Percentiles rank a stretch among this genome's conserved stretches.
Conservation (phyloP, 805 yeast genomes). For the Saturnispora besseyi region DNA sequence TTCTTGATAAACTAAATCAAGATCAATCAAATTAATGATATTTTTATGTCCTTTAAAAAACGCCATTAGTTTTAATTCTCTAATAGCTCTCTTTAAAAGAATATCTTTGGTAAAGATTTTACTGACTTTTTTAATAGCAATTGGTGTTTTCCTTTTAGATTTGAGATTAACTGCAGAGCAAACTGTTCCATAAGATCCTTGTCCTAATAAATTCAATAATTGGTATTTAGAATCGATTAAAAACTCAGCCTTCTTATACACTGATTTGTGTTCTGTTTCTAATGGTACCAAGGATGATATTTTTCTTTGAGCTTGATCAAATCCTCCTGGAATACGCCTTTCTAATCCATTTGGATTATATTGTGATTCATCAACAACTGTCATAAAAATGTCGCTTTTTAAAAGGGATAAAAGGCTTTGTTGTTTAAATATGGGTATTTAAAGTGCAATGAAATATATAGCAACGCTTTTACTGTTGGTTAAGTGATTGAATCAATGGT, state of each 20-base stretch:
- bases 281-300: not conserved
- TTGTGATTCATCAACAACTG: not conserved
- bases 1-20: conserved; percentile 54
- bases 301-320: not conserved
- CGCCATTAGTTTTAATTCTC: conserved; percentile 75
- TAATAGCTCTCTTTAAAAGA: conserved; percentile 65
- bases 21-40: conserved; percentile 63
- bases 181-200: conserved; percentile 82
- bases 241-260: conserved; percentile 49
- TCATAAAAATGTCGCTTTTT: not conserved
- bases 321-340: not conserved
- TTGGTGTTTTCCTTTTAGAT: conserved; percentile 27
- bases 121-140: conserved; percentile 79
- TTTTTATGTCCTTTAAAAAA: conserved; percentile 82
- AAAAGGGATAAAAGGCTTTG: too few relatives aligned
- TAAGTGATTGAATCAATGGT: not conserved
- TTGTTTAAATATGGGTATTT: too few relatives aligned
- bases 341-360: not conserved
- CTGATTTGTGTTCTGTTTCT: conserved; percentile 17
- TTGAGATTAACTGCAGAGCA: conserved; percentile 60
- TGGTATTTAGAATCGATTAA: conserved; percentile 54
- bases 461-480: not conserved
- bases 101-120: conserved; percentile 60
- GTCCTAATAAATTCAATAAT: conserved; percentile 54
- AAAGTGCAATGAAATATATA: not conserved